Base-by-base conservation (phyloP, 2,329 filamentous ascomycete species). In the Erysiphe pulchra region DNA sequence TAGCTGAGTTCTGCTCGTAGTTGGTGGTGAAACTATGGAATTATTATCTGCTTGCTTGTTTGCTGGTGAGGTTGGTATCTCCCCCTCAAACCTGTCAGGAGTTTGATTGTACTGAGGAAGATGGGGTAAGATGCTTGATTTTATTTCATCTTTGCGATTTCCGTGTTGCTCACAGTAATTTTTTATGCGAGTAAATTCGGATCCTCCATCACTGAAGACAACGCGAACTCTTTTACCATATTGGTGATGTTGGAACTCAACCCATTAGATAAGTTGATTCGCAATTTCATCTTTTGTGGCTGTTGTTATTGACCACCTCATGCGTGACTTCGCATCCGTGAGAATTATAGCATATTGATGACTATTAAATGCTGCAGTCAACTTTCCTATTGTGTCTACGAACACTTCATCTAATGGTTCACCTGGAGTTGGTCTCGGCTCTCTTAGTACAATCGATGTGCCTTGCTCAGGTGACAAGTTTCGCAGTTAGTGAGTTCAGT, bases 231-330 rank as follows among this genome's bases (percentile, higher is more conserved):
- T 11, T 17, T 43, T 31, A 31, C 41, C 41, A 11, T 32, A 43
- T 32, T 43, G 41, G 28, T 43, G 41, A 14, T 43, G 30, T 17
- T 43, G 30, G 20, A 20, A 41, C 24, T 41, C 18, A 24, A 41
- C 18, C 38, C 38, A 41, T 24, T 41, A 18, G 9, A 43, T 17
- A 31, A 43, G 41, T 31, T 43, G 41, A 11, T n/a, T 31, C 28
- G 41, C 41, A 20, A 43, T 43, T 16, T 43, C 41, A n/a, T 43
- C 41, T 17, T 43, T 43, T 43, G 41, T 17, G 20, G 41, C 20
- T 7, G 41, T n/a, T n/a, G n/a, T n/a, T n/a, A n/a, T n/a, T n/a
- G n/a, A n/a, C n/a, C n/a, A n/a, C n/a, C n/a, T n/a, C n/a, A n/a
- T n/a, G n/a, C 32, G 32, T 2, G 32, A 34, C 32, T 34, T 34